phyloP scores from a whole-genome alignment of 2,329 filamentous ascomycete genomes.

The Penicillium sumatraense region DNA sequence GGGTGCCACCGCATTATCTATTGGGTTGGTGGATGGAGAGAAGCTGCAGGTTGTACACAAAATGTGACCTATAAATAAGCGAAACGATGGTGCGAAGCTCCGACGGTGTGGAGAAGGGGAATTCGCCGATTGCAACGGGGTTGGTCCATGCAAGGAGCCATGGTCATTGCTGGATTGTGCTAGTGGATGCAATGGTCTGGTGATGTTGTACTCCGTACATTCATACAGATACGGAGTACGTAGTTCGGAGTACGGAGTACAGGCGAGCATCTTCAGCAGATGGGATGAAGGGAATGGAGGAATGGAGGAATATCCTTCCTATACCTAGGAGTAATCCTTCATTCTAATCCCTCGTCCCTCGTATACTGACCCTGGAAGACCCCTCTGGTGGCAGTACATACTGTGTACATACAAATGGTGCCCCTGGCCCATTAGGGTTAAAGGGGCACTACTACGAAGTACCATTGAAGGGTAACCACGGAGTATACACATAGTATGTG shows the following conservation, averaged over 20 bases:
- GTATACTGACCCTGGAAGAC: neutral
- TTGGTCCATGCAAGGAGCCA: conserved; percentile 16
- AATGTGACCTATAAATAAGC: conserved; percentile 17
- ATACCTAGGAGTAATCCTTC: conserved; percentile 3
- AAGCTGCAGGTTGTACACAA: neutral
- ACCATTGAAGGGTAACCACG: neutral
- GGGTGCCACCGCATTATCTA: conserved; percentile 4
- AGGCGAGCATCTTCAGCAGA: too few species aligned
- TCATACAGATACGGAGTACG: neutral
- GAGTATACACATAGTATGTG: too few species aligned
- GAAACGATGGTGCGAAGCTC: conserved; percentile 17
- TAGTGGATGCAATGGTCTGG: neutral
- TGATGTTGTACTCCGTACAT: too few species aligned
- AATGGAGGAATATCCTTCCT: neutral
- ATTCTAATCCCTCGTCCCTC: neutral
- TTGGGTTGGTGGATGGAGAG: conserved; percentile 1
- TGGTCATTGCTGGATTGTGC: neutral
- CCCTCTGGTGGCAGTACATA: too few species aligned
- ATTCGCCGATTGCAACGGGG: conserved; percentile 15
- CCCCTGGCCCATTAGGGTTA: conserved; percentile 13
- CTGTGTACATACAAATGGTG: too few species aligned
- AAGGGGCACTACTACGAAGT: too few species aligned
- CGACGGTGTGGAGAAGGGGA: conserved; percentile 5
- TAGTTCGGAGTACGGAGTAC: neutral
- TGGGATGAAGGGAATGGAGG: neutral